Evolutionary conservation across 1,284 basidiomycete species (phyloP).

Genomic region (Ganoderma boninense): DNA sequence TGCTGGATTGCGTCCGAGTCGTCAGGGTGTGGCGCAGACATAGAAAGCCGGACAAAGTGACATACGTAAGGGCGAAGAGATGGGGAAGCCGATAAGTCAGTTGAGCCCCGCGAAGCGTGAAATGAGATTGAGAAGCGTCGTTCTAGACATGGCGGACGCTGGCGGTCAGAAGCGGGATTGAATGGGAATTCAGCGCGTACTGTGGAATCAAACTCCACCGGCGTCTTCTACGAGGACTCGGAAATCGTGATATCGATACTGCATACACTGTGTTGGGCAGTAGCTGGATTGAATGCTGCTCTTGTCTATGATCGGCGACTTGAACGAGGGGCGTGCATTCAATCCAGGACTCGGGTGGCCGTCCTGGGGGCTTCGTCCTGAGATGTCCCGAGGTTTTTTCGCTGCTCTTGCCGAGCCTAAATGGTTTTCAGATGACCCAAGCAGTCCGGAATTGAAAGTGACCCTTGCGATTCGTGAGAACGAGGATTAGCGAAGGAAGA

Average conservation of each 20-base stretch:
- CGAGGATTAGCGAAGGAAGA: not conserved
- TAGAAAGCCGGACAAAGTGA: not conserved
- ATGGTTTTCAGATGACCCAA: not conserved
- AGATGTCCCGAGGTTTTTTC: not conserved
- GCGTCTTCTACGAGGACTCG: not conserved
- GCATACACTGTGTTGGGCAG: not conserved
- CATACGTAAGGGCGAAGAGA: not conserved
- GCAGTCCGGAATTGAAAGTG: not conserved
- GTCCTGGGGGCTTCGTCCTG: not conserved
- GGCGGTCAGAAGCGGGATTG: not conserved
- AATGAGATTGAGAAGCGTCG: not conserved
- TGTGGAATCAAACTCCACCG: not conserved
- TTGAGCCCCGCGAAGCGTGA: not conserved
- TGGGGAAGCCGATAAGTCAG: not conserved
- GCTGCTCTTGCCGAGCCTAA: too few relatives aligned
- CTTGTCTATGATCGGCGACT: conserved; percentile 1
- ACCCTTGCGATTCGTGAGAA: not conserved
- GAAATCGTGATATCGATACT: not conserved
- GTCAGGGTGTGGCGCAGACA: not conserved
- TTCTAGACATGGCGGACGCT: not conserved
- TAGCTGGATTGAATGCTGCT: not conserved
- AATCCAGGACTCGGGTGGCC: not conserved
- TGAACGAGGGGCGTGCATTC: not conserved
- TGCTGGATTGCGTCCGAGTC: not conserved
- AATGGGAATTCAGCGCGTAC: not conserved